Percentiles rank a stretch among this genome's conserved stretches.
Conservation (phyloP, 2,329 filamentous ascomycete species). For the Sporothrix brunneoviolacea region DNA sequence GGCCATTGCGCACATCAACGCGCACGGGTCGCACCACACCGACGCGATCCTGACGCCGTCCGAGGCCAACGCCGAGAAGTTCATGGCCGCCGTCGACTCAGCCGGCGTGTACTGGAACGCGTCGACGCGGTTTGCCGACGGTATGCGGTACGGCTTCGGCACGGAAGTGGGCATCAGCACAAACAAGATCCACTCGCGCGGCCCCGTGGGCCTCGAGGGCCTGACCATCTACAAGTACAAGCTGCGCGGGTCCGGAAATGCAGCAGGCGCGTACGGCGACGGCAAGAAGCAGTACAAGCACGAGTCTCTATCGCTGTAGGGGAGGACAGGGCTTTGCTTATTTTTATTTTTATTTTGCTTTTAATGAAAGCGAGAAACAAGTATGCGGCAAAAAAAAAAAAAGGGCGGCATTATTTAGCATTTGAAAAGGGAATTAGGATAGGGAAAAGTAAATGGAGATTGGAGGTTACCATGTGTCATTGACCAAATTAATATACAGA, state of each 20-base stretch:
- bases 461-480: background rate
- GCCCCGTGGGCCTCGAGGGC: constrained; percentile 88
- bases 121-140: constrained; percentile 88
- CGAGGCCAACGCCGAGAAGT: constrained; percentile 62
- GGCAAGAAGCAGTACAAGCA: constrained; percentile 55
- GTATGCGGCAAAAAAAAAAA: background rate
- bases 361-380: background rate
- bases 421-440: background rate
- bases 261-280: constrained; percentile 68
- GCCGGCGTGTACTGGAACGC: constrained; percentile 97
- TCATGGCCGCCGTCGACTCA: constrained; percentile 80
- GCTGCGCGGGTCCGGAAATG: constrained; percentile 74
- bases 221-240: constrained; percentile 98
- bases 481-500: background rate
- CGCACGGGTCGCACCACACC: constrained; percentile 88
- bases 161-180: constrained; percentile 98
- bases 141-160: constrained; percentile 94
- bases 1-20: constrained; percentile 84
- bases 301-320: constrained; percentile 42
- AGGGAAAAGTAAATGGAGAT: background rate
- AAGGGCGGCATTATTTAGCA: background rate
- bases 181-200: constrained; percentile 94
- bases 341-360: background rate
- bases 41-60: constrained; percentile 79
- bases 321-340: background rate